Conservation (phyloP, 2,329 filamentous ascomycete species). For the Cladosporium velox region DNA sequence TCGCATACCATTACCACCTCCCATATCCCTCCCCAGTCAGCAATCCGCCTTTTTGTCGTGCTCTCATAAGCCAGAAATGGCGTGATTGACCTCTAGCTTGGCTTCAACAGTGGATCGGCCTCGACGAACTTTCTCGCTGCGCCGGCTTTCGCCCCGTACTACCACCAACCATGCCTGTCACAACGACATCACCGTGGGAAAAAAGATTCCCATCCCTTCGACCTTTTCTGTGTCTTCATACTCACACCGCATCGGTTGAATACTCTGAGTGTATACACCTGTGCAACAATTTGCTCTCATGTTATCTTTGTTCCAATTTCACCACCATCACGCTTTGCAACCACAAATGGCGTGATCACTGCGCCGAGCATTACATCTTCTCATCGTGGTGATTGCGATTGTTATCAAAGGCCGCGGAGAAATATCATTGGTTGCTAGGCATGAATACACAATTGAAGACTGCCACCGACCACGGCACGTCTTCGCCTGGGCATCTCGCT, state of each 20-base stretch:
- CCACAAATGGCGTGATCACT: not conserved
- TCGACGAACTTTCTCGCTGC: conserved; percentile 3
- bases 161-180: not conserved
- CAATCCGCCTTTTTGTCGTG: not conserved
- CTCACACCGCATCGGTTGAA: not conserved
- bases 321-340: not conserved
- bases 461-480: not conserved
- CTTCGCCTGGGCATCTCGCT: not conserved
- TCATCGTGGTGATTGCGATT: not conserved
- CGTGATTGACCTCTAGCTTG: conserved; percentile 18
- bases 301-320: not conserved
- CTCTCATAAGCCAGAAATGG: conserved; percentile 17
- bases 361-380: not conserved
- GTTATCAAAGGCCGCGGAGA: not conserved
- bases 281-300: not conserved
- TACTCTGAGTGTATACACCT: not conserved
- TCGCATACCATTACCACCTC: not conserved
- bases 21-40: not conserved
- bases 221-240: not conserved
- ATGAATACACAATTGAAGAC: not conserved
- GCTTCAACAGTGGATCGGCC: conserved; percentile 7
- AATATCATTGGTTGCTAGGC: not conserved
- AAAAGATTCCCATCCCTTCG: not conserved
- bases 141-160: not conserved
- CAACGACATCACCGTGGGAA: not conserved